Conservation (phyloP, 179 eudicot species). For the Gypsophila paniculata region DNA sequence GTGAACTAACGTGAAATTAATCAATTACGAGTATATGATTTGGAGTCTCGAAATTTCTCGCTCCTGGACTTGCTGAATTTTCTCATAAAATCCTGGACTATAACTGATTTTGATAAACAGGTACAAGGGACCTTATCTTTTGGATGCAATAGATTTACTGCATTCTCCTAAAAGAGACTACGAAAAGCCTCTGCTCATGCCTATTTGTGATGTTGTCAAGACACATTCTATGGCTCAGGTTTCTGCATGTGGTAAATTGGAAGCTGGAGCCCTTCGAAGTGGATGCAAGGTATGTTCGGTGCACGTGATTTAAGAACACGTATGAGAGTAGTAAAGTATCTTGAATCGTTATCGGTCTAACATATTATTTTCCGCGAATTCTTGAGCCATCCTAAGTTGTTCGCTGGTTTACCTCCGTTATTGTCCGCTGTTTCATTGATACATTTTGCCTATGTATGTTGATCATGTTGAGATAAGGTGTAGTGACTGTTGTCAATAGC, state of each 20-base stretch:
- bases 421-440: neutral
- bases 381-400: neutral
- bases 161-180: constrained; percentile 74
- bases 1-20: too few species aligned
- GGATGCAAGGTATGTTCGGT: constrained; percentile 62
- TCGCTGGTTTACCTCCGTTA: too few species aligned
- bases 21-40: neutral
- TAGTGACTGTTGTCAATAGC: neutral
- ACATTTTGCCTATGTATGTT: too few species aligned
- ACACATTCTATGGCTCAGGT: constrained; percentile 71
- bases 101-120: constrained; percentile 38
- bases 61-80: neutral
- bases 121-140: constrained; percentile 71
- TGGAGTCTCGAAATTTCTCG: neutral
- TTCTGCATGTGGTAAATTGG: constrained; percentile 81
- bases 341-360: neutral
- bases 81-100: neutral
- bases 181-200: constrained; percentile 78
- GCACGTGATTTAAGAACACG: constrained; percentile 12
- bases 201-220: constrained; percentile 82
- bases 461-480: constrained; percentile 3
- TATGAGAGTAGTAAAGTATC: neutral
- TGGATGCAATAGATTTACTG: constrained; percentile 74
- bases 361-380: neutral
- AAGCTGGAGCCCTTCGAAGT: constrained; percentile 77